Conservation (phyloP, 2,329 filamentous ascomycete genomes). For the Botrytis aclada region DNA sequence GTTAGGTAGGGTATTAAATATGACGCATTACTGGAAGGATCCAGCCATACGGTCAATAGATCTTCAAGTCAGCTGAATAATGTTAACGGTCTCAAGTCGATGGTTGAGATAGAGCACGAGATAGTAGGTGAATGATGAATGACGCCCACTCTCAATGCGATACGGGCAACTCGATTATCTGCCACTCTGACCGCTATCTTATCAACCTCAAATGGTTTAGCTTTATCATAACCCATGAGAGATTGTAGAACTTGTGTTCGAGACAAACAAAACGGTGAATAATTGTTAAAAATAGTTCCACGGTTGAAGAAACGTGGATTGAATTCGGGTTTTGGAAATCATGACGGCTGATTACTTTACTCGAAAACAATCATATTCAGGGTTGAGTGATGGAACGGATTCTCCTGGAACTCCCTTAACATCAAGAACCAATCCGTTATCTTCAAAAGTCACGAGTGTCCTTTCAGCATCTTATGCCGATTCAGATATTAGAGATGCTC, state of each 20-base stretch:
- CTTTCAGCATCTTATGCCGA: constrained; percentile 92
- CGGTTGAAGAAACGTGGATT: neutral
- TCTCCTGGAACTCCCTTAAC: constrained; percentile 32
- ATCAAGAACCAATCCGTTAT: constrained; percentile 57
- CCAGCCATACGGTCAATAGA: constrained; percentile 4
- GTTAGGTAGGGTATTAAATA: neutral
- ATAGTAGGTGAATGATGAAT: constrained; percentile 14
- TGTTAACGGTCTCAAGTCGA: constrained; percentile 11
- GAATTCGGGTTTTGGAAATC: neutral
- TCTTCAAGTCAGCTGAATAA: constrained; percentile 7
- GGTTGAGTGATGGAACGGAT: constrained; percentile 28
- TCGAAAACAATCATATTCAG: constrained; percentile 27
- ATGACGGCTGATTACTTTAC: constrained; percentile 35
- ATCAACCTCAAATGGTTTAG: constrained; percentile 8
- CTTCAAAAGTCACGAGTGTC: constrained; percentile 78
- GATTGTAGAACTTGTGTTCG: constrained; percentile 1
- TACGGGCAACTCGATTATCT: constrained; percentile 1
- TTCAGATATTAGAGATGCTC: constrained; percentile 81
- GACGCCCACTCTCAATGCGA: neutral
- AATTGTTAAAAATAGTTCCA: neutral
- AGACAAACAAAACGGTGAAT: neutral
- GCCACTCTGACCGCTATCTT: constrained; percentile 18
- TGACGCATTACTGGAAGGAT: neutral
- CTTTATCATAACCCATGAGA: neutral
- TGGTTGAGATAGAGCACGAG: constrained; percentile 14